Percentiles rank a stretch among this genome's conserved stretches.
These are phyloP conservation scores for Eutrema japonicum DNA, from an alignment of 345 rosid species.

Conservation along the genomic window DNA sequence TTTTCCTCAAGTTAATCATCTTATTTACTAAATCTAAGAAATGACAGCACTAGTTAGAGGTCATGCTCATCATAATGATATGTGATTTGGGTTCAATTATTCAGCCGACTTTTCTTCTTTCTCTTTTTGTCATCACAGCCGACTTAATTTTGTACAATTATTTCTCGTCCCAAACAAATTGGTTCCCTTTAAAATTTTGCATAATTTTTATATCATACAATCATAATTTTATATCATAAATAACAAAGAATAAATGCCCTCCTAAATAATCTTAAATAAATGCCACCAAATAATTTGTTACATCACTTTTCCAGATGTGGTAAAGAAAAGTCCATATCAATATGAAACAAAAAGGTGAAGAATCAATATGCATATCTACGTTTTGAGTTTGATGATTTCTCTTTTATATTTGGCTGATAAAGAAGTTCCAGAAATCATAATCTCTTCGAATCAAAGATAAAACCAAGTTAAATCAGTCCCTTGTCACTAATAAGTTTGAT, in stretches of 20 bases:
- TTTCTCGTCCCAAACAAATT: background rate
- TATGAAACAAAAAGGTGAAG: background rate
- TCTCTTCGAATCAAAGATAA: background rate
- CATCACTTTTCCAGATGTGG: conserved; percentile 1
- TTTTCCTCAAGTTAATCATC: conserved; percentile 13
- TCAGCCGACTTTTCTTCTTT: background rate
- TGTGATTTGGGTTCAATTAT: conserved; percentile 32
- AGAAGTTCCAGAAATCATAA: background rate
- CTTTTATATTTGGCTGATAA: no score
- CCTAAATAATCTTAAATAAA: conserved; percentile 37
- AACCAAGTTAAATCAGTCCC: no score
- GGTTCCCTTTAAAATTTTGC: background rate
- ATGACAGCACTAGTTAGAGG: conserved; percentile 16
- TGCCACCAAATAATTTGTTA: conserved; percentile 36
- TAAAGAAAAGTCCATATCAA: background rate
- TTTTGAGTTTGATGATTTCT: background rate
- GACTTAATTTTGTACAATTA: conserved; percentile 16
- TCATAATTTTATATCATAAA: background rate
- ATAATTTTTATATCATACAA: background rate
- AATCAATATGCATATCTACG: no score
- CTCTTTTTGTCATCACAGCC: conserved; percentile 22
- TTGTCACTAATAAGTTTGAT: background rate
- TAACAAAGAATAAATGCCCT: background rate
- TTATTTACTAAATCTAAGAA: conserved; percentile 11
- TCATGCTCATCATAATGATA: conserved; percentile 25